These are phyloP conservation scores for Populus nigra DNA, from an alignment of 345 rosid species.

Conservation along the genomic window DNA sequence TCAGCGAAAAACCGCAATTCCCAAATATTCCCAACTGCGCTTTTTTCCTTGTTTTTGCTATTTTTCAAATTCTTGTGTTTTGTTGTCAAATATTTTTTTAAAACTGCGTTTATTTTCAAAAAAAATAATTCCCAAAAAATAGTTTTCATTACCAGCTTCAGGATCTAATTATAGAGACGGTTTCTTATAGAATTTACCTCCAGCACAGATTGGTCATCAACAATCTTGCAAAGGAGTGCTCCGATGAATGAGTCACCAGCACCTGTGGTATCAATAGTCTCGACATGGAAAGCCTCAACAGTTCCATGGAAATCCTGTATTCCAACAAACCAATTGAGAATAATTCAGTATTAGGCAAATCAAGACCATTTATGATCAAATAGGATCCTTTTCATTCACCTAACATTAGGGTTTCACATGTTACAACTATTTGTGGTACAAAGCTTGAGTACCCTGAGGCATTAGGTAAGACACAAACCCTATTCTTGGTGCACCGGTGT, in stretches of 20 bases:
- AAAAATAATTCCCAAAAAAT: no score
- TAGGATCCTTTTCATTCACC: not conserved
- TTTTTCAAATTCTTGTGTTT: no score
- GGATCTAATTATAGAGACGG: no score
- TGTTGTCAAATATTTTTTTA: no score
- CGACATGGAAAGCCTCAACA: conserved; percentile 76
- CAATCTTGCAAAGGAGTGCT: conserved; percentile 76
- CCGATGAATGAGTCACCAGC: conserved; percentile 97
- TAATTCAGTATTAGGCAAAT: not conserved
- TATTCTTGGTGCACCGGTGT: not conserved
- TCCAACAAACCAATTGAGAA: not conserved
- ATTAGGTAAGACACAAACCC: not conserved
- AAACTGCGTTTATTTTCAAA: no score
- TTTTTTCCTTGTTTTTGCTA: no score
- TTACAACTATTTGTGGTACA: not conserved
- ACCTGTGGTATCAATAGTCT: conserved; percentile 89
- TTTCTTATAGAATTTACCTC: conserved; percentile 42
- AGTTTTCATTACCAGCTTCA: no score
- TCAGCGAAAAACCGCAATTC: no score
- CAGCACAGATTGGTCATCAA: conserved; percentile 59
- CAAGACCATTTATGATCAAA: not conserved
- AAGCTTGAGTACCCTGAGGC: not conserved
- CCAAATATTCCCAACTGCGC: no score
- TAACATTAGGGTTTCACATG: not conserved
- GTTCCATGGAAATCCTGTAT: conserved; percentile 68